phyloP scores from a whole-genome alignment of 768 basidiomycete genomes.

The Termitomyces sp. region DNA sequence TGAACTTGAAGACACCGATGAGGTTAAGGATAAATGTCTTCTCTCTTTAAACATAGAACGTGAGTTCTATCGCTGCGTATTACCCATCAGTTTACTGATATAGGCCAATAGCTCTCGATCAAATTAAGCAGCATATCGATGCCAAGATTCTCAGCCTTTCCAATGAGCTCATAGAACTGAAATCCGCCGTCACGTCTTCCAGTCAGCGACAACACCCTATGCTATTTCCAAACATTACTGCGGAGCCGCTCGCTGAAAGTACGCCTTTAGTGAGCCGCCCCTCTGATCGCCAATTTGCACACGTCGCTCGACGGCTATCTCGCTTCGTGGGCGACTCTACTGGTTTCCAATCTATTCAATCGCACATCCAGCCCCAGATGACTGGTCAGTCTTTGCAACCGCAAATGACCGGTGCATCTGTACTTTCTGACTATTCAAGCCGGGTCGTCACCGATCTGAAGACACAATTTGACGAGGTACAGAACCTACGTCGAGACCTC shows the following conservation, averaged over 20 bases:
- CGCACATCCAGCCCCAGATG: conserved; percentile 48
- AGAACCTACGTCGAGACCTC: conserved; percentile 88
- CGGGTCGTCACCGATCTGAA: conserved; percentile 80
- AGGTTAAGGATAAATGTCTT: conserved; percentile 83
- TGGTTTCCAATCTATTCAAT: conserved; percentile 18
- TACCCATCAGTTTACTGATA: neutral
- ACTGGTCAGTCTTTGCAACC: conserved; percentile 67
- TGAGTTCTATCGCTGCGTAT: conserved; percentile 33
- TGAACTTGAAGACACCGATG: conserved; percentile 91
- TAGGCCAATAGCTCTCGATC: conserved; percentile 72
- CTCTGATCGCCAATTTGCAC: conserved; percentile 68
- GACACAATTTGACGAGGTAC: conserved; percentile 92
- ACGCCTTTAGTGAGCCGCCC: conserved; percentile 65
- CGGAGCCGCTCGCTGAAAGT: conserved; percentile 56
- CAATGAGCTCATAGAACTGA: conserved; percentile 88
- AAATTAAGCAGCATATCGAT: conserved; percentile 98
- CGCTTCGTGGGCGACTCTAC: conserved; percentile 51
- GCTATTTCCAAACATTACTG: conserved; percentile 39
- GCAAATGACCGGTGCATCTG: conserved; percentile 72
- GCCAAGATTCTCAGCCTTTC: conserved; percentile 78
- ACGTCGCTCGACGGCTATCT: conserved; percentile 68
- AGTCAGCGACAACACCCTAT: conserved; percentile 45
- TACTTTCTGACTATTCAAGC: conserved; percentile 63
- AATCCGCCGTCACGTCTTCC: conserved; percentile 45
- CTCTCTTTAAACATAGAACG: conserved; percentile 95